A percentile compares a stretch with the other conserved stretches of the same genome.
Evolutionary conservation across 306 rosid species (phyloP).

Genomic region (Quercus robur): DNA sequence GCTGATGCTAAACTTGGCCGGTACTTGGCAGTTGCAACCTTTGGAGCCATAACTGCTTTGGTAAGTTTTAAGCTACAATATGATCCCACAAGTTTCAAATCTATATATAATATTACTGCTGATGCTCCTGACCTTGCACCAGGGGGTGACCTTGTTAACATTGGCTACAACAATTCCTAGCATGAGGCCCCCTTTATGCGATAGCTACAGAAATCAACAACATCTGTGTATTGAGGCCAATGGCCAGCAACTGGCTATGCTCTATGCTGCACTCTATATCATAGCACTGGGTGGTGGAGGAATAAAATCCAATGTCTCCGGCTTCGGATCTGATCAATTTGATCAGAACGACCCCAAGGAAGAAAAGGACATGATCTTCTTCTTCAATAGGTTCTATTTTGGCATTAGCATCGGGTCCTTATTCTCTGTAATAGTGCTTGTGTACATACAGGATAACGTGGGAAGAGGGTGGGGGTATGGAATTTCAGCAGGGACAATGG

Average conservation of each 20-base stretch:
- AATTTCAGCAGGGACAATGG: slow-evolving; percentile 76
- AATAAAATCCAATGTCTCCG: slow-evolving; percentile 88
- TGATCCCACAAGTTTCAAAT: not conserved
- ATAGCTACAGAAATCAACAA: slow-evolving; percentile 39
- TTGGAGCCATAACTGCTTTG: slow-evolving; percentile 55
- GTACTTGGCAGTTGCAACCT: slow-evolving; percentile 57
- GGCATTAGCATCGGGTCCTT: slow-evolving; percentile 78
- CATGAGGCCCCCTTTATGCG: slow-evolving; percentile 79
- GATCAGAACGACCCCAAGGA: slow-evolving; percentile 64
- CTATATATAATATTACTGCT: not conserved
- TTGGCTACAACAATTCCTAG: slow-evolving; percentile 62
- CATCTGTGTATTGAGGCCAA: slow-evolving; percentile 60
- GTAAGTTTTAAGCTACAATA: slow-evolving; percentile 34
- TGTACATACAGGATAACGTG: slow-evolving; percentile 77
- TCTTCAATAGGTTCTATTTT: slow-evolving; percentile 94
- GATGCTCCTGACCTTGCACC: slow-evolving; percentile 15
- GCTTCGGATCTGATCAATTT: slow-evolving; percentile 84
- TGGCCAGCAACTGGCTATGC: slow-evolving; percentile 58
- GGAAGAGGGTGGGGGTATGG: slow-evolving; percentile 94
- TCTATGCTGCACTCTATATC: slow-evolving; percentile 70
- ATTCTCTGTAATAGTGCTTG: slow-evolving; percentile 72
- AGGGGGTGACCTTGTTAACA: slow-evolving; percentile 74
- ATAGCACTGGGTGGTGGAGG: slow-evolving; percentile 87
- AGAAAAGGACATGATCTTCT: slow-evolving; percentile 79
- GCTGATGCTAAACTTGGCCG: slow-evolving; percentile 92